phyloP scores from a whole-genome alignment of 192 early-diverging fungal genomes.

The Phlyctochytrium arcticum region DNA sequence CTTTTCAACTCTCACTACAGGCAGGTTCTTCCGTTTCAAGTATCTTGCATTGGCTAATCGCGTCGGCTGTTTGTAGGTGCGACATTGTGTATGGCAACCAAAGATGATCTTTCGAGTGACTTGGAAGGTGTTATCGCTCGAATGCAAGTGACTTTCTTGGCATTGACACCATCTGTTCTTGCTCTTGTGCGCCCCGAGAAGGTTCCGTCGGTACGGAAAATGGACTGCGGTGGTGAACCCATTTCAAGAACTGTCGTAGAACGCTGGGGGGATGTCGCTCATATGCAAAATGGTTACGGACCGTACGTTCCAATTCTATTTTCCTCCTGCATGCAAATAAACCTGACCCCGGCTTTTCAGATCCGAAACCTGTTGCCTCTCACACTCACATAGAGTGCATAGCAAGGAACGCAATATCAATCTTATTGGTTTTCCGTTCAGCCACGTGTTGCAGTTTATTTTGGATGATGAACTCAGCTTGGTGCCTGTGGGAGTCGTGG shows the following conservation, averaged over 20 bases:
- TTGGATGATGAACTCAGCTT: conserved; percentile 25
- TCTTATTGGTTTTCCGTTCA: conserved; percentile 12
- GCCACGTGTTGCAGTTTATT: neutral
- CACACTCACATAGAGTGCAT: conserved; percentile 2
- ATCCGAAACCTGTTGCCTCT: neutral
- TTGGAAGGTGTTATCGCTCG: neutral
- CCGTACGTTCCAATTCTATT: neutral
- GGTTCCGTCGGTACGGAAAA: neutral
- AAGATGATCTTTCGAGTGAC: neutral
- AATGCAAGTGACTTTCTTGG: neutral
- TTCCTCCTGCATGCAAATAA: neutral
- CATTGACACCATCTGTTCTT: neutral
- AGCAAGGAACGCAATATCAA: neutral
- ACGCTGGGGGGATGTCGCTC: conserved; percentile 10
- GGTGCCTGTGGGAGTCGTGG: conserved; percentile 11
- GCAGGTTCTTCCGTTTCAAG: too few relatives aligned
- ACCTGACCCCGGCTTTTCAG: neutral
- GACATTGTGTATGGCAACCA: neutral
- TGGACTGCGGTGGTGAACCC: conserved; percentile 16
- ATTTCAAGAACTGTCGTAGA: conserved; percentile 9
- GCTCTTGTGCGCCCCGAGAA: neutral
- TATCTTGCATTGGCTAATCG: too few relatives aligned
- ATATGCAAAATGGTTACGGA: conserved; percentile 11
- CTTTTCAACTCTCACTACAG: neutral
- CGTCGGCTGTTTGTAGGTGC: too few relatives aligned